Percentiles rank a stretch among this genome's conserved stretches.
Conservation (phyloP, 495 filamentous ascomycete genomes). For the Daldinia vernicosa region DNA sequence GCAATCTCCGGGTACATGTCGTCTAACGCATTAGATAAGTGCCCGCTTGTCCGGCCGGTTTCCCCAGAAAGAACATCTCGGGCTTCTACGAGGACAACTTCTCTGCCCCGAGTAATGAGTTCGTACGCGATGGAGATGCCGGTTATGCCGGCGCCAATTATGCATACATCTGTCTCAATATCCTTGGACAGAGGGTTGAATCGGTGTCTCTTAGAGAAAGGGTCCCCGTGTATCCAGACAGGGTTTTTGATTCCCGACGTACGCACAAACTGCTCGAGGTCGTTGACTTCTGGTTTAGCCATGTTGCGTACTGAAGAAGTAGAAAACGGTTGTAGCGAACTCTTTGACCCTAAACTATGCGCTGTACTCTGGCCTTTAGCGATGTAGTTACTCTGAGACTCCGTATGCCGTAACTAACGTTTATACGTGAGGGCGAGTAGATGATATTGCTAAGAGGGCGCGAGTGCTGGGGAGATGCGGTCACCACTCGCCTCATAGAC, state of each 20-base stretch:
- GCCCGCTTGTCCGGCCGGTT: conserved; percentile 62
- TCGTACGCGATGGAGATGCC: conserved; percentile 65
- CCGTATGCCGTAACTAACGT: not conserved
- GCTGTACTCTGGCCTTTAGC: not conserved
- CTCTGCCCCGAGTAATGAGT: conserved; percentile 57
- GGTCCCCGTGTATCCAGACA: conserved; percentile 63
- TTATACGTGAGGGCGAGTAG: not conserved
- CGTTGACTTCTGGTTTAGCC: not conserved
- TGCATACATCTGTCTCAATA: conserved; percentile 55
- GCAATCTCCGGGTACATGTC: conserved; percentile 60
- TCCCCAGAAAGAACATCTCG: conserved; percentile 63
- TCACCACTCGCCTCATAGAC: conserved; percentile 30
- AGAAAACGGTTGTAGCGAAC: not conserved
- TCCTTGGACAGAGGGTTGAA: conserved; percentile 55
- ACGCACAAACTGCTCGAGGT: conserved; percentile 49
- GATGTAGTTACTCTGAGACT: not conserved
- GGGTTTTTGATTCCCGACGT: conserved; percentile 61
- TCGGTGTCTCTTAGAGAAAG: conserved; percentile 55
- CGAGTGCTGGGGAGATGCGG: conserved; percentile 10
- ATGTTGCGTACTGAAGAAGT: conserved; percentile 4
- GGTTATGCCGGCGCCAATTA: conserved; percentile 66
- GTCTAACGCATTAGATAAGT: conserved; percentile 63
- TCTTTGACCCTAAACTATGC: not conserved
- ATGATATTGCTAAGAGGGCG: conserved; percentile 1
- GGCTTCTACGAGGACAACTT: conserved; percentile 64